Evolutionary conservation across 352 stramenopile species (phyloP), one percentile per base, ranked within the genome.

Genomic region (Globisporangium cylindrosporum): DNA sequence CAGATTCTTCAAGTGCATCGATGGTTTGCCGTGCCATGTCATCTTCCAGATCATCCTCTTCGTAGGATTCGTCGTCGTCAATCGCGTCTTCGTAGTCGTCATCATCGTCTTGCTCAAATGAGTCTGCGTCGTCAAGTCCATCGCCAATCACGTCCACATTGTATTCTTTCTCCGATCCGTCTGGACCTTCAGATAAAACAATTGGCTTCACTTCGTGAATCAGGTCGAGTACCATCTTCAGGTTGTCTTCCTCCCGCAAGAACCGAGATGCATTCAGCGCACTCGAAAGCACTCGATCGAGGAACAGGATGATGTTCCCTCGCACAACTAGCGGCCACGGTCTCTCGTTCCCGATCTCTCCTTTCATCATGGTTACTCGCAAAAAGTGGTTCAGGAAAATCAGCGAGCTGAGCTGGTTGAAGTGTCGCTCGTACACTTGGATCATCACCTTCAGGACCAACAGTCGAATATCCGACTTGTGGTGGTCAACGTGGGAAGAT

Each of bases 371-470:
- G 18, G 81, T 91, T 32, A 90, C 83, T 48, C 82, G 80, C 36
- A 95, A 67, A 25, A 95, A 83, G 59, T 94, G 88, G 56, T 94
- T 95, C 25, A 95, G 68, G 59, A 95, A 95, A 54, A 85, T 70
- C 0, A 95, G 69, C n/a, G 88, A 94, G 27, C 75, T 83, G 29
- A 95, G 73, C 32, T 93, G 75, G 29, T 75, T 84, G 48, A 86
- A 93, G 62, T 95, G 84, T 4, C 86, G 82, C 64, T 95, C 87
- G 63, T 93, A 95, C 0, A 95, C 59, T 66, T 94, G 84, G 57
- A 94, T 94, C 88, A 96, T 96, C 34, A 93, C 84, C 67, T 94
- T 94, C 10, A 96, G 60, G 38, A 94, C 88, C 24, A 96, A 64
- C 53, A 94, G 73, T 3, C 87, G 82, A 72, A 94, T 91, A 64